Percentiles rank a stretch among this genome's conserved stretches.
Evolutionary conservation across 441 rosid genomes (phyloP).

Genomic region (Eruca vesicaria): DNA sequence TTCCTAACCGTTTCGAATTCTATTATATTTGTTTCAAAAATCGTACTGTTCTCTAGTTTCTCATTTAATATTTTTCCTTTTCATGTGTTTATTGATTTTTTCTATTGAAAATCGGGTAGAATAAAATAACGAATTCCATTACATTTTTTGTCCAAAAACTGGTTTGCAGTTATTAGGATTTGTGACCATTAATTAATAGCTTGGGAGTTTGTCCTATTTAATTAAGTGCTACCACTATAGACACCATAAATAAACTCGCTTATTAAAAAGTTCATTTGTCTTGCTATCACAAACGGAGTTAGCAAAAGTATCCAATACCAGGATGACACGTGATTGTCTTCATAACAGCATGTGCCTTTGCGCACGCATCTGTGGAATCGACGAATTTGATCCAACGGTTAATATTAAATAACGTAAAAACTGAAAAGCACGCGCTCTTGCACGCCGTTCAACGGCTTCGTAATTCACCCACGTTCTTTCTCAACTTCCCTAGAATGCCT

Average conservation of each 20-base stretch:
- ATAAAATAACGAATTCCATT: no score
- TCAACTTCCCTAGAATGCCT: constrained; percentile 33
- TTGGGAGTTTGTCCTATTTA: constrained; percentile 23
- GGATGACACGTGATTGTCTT: constrained; percentile 28
- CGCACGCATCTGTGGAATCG: constrained; percentile 45
- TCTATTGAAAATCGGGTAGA: not conserved
- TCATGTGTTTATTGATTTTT: not conserved
- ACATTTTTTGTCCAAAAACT: not conserved
- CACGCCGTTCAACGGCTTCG: constrained; percentile 50
- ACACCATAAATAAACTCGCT: constrained; percentile 4
- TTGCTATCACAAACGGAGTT: constrained; percentile 22
- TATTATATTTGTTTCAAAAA: not conserved
- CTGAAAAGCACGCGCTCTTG: constrained; percentile 56
- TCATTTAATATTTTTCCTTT: not conserved
- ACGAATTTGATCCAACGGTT: constrained; percentile 45
- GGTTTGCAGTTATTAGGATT: constrained; percentile 21
- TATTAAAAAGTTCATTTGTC: constrained; percentile 4
- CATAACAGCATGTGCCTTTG: constrained; percentile 36
- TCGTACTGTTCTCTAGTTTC: not conserved
- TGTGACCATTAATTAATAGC: constrained; percentile 18
- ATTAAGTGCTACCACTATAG: not conserved
- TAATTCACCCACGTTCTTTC: constrained; percentile 43
- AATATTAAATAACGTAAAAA: constrained; percentile 33
- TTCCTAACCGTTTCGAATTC: constrained; percentile 32
- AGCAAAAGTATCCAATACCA: constrained; percentile 14